Evolutionary conservation across 2,329 filamentous ascomycete genomes (phyloP), one percentile per base, ranked within the genome.

Genomic region (Fusarium praegraminearum): DNA sequence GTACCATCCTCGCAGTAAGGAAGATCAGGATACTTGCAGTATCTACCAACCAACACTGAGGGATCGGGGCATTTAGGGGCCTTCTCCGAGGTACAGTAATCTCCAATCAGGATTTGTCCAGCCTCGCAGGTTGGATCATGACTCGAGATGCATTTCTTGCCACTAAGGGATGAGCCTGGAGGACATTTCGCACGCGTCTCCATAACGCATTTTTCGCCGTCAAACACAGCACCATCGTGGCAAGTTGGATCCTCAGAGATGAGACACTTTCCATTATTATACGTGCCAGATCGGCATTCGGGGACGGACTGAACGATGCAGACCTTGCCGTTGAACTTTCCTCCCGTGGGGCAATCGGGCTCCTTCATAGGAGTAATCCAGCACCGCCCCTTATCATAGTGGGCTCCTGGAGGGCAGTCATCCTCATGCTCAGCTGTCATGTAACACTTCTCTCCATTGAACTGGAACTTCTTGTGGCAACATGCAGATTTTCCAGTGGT

Each of bases 21-120:
- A 12, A 63, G 26, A 18, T 63, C 51, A 3, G 51, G 36, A 5
- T 50, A 64, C 7, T 57, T 65, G 51, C 62, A 65, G 45, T 57
- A 63, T 26, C 35, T 30, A 1, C 62, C 59, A 12, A 64, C 45
- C 9, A 65, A 24, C 1, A 24, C 51, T 38, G 35, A 38, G 10
- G 6, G 59, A 50, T 26, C 22, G 2, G 59, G 51, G 1, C 51
- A 64, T 11, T 36, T 6, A 3, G 59, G 62, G 2, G 40, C 28
- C 24, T 51, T 4, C n/a, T 65, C 40, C 3, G 3, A 15, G 1
- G 28, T 38, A 7, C 62, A 65, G 28, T 64, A 16, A 24, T 65
- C 50, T 0, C 59, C 59, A 7, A 35, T 36, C 9, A 57, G 20
- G 7, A 40, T 57, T 1, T 57, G 28, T 0, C 62, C 59, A 7